phyloP scores from a whole-genome alignment of 2,329 filamentous ascomycete species.

The Trichoderma gracile region DNA sequence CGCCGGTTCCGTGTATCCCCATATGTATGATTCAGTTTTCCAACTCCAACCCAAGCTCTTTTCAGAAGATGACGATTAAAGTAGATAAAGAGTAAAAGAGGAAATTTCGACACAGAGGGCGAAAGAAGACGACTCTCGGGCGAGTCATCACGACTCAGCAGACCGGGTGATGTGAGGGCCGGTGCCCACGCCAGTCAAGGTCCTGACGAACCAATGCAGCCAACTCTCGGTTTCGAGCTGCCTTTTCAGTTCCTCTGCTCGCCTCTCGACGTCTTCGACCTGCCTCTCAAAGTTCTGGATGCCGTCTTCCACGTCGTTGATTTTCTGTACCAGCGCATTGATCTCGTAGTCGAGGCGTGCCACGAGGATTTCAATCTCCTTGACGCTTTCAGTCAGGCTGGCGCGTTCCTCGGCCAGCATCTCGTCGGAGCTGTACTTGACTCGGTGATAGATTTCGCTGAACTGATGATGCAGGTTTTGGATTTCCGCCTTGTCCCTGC shows the following conservation, averaged over 20 bases:
- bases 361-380: conserved; percentile 76
- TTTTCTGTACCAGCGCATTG: conserved; percentile 72
- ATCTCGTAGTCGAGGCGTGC: conserved; percentile 94
- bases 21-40: conserved; percentile 10
- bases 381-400: conserved; percentile 68
- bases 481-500: conserved; percentile 64
- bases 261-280: conserved; percentile 68
- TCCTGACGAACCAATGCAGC: conserved; percentile 64
- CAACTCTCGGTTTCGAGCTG: conserved; percentile 66
- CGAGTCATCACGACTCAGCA: conserved; percentile 29
- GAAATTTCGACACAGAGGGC: neutral
- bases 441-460: conserved; percentile 66
- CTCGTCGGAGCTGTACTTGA: conserved; percentile 68
- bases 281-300: conserved; percentile 77
- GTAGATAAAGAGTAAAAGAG: neutral
- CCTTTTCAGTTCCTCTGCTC: conserved; percentile 62
- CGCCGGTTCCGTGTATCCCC: conserved; percentile 25
- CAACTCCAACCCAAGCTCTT: conserved; percentile 13
- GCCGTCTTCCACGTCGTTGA: conserved; percentile 84
- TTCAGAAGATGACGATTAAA: conserved; percentile 13
- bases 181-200: conserved; percentile 60
- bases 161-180: conserved; percentile 55
- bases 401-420: conserved; percentile 69
- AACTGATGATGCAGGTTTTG: conserved; percentile 68
- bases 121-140: conserved; percentile 26